Evolutionary conservation across 345 rosid genomes (phyloP), one percentile per base, ranked within the genome.

Genomic region (Eucalyptus virginea): DNA sequence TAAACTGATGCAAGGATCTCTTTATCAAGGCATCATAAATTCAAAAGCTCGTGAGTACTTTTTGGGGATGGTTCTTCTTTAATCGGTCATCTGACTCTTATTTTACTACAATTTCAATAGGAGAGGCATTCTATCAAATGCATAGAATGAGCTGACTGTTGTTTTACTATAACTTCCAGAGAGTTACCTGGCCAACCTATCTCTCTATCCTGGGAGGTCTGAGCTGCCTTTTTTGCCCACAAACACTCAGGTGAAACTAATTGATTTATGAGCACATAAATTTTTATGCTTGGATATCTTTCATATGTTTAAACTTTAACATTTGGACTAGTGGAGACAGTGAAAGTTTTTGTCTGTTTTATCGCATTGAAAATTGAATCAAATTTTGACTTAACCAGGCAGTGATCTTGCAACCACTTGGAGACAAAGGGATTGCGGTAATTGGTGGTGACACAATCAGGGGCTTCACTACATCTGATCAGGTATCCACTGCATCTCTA

Each of bases 381-480:
- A 86, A 60, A 44, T 47, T 54, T 89, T 89, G 58, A 80, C 88
- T 92, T 88, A 87, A 21, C 17, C 89, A 98, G 99, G 99, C 98
- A 86, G 99, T 97, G 91, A 95, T 96, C 92, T 92, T 98, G 94
- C 99, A 97, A 93, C 98, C 99, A 67, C 94, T 97, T 88, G 99
- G 98, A 60, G 98, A 95, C 88, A 94, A 90, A 90, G 98, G 99
- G 89, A 86, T 96, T 80, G 94, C 92, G 16, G 49, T 97, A 65
- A 95, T 98, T 90, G 99, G 99, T 8, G 99, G 99, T 88, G 95
- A 98, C 93, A 97, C 96, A 10, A 93, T 97, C 89, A 96, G 98
- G 93, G 99, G 98, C 72, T 98, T 96, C 92, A 94, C 99, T 23
- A 87, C 94, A 90, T 94, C 97, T 80, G 99, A 98, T 90, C 99